Base-by-base conservation (phyloP, 2,329 filamentous ascomycete species). In the Colletotrichum siamense region DNA sequence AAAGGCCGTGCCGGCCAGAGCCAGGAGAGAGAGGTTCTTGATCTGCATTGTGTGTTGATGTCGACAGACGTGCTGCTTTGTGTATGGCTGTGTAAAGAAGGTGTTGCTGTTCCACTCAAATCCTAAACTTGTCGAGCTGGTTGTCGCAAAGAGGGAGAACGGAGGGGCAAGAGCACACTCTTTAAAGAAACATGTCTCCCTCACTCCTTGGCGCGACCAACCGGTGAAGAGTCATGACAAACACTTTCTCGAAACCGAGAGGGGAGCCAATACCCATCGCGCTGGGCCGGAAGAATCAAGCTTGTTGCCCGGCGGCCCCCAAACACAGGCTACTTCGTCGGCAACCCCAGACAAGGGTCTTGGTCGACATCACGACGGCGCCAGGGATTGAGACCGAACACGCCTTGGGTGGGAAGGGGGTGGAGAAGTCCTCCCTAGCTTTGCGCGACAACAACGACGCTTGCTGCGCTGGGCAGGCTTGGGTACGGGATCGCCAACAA, bases 1-100 rank as follows among this genome's bases (percentile, higher is more conserved):
- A 16, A 80, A 36, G 39, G 75, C 77, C 26, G 78, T 73, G 16
- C 78, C 69, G 69, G 79, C 80, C 30, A 82, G 32, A n/a, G 73
- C 76, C 65, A 78, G n/a, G 16, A 76, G 32, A 7, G 76, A 16
- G 26, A 76, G 57, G n/a, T 69, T 76, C 39, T 78, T 77, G 62
- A 71, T 32, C 57, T 73, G 76, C 77, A 78, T 78, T 26, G 6
- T 74, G 69, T 32, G 52, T 24, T 28, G 34, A 1, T 32, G 5
- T 5, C 18, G 30, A n/a, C 18, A 63, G n/a, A 22, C 18, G 12
- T 24, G 1, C n/a, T 67, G 15, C 0, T 6, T n/a, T 13, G 12
- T 5, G 8, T 18, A 15, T 12, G 4, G 49, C 15, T 34, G 26
- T 9, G 28, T 12, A 57, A 26, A 22, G 34, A n/a, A 12, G 39